phyloP scores from a whole-genome alignment of 1,284 basidiomycete genomes.

The Hemileia vastatrix region DNA sequence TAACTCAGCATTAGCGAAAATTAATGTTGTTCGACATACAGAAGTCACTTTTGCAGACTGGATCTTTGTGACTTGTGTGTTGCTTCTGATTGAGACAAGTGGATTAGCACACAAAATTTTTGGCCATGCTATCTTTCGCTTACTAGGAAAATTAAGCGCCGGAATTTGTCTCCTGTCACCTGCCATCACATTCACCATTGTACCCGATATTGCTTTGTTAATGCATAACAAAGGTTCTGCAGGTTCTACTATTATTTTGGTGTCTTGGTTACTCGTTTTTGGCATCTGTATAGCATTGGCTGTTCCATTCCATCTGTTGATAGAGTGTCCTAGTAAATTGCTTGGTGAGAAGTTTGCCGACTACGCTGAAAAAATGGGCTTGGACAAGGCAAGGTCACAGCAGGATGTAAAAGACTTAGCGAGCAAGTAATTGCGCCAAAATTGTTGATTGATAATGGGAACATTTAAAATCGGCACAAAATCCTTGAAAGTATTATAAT shows the following conservation, averaged over 20 bases:
- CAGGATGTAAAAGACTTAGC: slow-evolving; percentile 15
- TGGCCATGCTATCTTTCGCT: slow-evolving; percentile 38
- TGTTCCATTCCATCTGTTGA: slow-evolving; percentile 38
- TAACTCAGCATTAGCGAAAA: slow-evolving; percentile 33
- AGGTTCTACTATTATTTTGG: slow-evolving; percentile 30
- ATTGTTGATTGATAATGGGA: too few species aligned
- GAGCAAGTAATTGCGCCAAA: too few species aligned
- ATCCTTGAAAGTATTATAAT: too few species aligned
- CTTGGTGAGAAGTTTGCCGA: slow-evolving; percentile 36
- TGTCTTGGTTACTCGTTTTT: slow-evolving; percentile 37
- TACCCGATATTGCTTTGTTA: slow-evolving; percentile 36
- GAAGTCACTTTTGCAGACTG: slow-evolving; percentile 39
- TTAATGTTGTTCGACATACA: slow-evolving; percentile 37
- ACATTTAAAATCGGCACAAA: too few species aligned
- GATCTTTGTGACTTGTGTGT: slow-evolving; percentile 36
- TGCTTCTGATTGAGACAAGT: slow-evolving; percentile 39
- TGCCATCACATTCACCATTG: slow-evolving; percentile 38
- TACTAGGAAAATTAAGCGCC: slow-evolving; percentile 36
- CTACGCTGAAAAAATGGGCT: slow-evolving; percentile 29
- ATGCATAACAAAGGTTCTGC: slow-evolving; percentile 32
- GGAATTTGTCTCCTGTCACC: slow-evolving; percentile 40
- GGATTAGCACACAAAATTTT: slow-evolving; percentile 37
- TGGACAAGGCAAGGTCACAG: slow-evolving; percentile 9
- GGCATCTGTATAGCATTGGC: slow-evolving; percentile 30
- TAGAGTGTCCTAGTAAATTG: slow-evolving; percentile 40